Evolutionary conservation across 768 basidiomycete species (phyloP).

Genomic region (Steccherinum ochraceum): DNA sequence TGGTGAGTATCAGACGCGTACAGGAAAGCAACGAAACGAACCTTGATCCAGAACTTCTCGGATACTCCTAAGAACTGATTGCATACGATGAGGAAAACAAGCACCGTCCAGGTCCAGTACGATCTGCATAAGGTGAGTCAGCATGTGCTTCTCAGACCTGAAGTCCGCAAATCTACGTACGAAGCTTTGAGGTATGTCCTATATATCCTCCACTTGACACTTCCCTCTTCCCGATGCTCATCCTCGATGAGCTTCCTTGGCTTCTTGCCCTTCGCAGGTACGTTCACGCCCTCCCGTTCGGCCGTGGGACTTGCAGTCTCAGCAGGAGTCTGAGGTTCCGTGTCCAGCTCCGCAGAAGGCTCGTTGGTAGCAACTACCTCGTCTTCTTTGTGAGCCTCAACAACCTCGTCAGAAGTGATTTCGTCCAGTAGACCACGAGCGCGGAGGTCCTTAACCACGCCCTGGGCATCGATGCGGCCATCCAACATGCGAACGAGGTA

Average conservation of each 20-base stretch:
- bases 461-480: conserved; percentile 73
- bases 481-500: conserved; percentile 78
- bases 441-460: conserved; percentile 58
- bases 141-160: neutral
- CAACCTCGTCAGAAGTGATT: conserved; percentile 48
- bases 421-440: conserved; percentile 55
- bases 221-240: conserved; percentile 73
- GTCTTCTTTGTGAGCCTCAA: conserved; percentile 29
- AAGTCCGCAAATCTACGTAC: conserved; percentile 35
- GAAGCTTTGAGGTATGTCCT: conserved; percentile 65
- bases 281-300: conserved; percentile 21
- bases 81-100: conserved; percentile 41
- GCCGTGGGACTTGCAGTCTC: conserved; percentile 18
- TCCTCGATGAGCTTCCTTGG: conserved; percentile 74
- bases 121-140: conserved; percentile 38
- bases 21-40: conserved; percentile 28
- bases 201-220: conserved; percentile 72
- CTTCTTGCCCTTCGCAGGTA: conserved; percentile 39
- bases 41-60: conserved; percentile 76
- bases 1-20: no score
- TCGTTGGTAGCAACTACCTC: conserved; percentile 18
- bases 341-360: conserved; percentile 24
- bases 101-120: conserved; percentile 60
- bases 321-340: conserved; percentile 16
- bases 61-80: conserved; percentile 44